A percentile compares a stretch with the other conserved stretches of the same genome.
Conservation (phyloP, 106 monocot genomes). For the Chionographis japonica region DNA sequence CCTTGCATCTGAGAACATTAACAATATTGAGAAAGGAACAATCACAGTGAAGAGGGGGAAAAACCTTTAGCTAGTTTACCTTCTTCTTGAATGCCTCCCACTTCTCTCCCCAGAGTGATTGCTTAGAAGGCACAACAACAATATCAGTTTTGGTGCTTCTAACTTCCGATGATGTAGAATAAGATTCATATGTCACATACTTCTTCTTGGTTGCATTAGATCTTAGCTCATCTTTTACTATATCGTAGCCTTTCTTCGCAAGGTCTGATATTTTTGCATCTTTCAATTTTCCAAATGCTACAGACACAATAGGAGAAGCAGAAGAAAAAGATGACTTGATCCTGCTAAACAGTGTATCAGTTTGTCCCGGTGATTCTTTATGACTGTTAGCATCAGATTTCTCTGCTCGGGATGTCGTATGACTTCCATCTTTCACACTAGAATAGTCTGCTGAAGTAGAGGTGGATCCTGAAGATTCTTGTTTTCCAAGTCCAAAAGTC, state of each 20-base stretch:
- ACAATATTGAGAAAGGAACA: neutral
- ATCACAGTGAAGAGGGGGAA: neutral
- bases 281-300: conserved; percentile 57
- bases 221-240: conserved; percentile 78
- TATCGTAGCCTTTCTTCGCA: conserved; percentile 73
- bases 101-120: conserved; percentile 68
- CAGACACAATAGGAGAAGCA: conserved; percentile 56
- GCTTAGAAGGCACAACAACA: conserved; percentile 69
- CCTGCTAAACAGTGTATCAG: conserved; percentile 45
- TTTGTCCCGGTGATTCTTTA: conserved; percentile 34
- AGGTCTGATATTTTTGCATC: conserved; percentile 59
- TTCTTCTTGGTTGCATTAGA: conserved; percentile 41
- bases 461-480: conserved; percentile 31
- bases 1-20: conserved; percentile 65
- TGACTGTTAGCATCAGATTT: conserved; percentile 19
- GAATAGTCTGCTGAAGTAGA: conserved; percentile 19
- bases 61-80: conserved; percentile 31
- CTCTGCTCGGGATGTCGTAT: conserved; percentile 20
- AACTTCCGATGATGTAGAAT: conserved; percentile 35
- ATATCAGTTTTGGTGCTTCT: conserved; percentile 83
- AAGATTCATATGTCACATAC: conserved; percentile 33
- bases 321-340: conserved; percentile 57
- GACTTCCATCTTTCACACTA: conserved; percentile 14
- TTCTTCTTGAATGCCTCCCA: conserved; percentile 92
- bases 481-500: conserved; percentile 59